These are phyloP conservation scores for Pseudogymnoascus sp. DNA, from an alignment of 2,329 filamentous ascomycete genomes.

Conservation along the genomic window DNA sequence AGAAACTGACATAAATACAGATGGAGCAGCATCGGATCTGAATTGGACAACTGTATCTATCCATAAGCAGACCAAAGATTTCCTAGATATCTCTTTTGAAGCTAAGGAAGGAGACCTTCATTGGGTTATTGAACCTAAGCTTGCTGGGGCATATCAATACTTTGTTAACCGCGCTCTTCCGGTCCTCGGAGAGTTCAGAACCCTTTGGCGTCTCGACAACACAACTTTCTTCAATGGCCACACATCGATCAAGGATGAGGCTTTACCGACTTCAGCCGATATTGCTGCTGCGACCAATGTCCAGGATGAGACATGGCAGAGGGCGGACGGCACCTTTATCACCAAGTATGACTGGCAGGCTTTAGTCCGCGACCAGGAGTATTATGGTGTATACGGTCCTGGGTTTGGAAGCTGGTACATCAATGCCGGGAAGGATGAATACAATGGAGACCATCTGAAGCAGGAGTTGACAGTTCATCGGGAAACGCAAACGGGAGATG, in stretches of 20 bases:
- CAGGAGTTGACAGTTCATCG: conserved; percentile 46
- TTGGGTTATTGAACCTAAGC: conserved; percentile 42
- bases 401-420: conserved; percentile 45
- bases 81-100: conserved; percentile 41
- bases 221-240: conserved; percentile 38
- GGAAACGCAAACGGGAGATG: conserved; percentile 41
- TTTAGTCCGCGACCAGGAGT: conserved; percentile 34
- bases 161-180: conserved; percentile 43
- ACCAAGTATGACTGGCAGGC: conserved; percentile 33
- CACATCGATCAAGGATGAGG: conserved; percentile 38
- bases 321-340: conserved; percentile 39
- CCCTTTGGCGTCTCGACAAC: conserved; percentile 43
- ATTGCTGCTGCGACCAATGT: conserved; percentile 39
- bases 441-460: conserved; percentile 44
- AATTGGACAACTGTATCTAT: conserved; percentile 40
- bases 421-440: conserved; percentile 42
- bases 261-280: conserved; percentile 36
- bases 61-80: conserved; percentile 32
- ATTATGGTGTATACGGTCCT: conserved; percentile 42
- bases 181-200: conserved; percentile 41
- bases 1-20: conserved; percentile 22
- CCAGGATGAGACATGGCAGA: conserved; percentile 46
- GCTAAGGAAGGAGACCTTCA: conserved; percentile 42
- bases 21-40: conserved; percentile 39
- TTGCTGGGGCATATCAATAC: conserved; percentile 47